phyloP scores from a whole-genome alignment of 495 filamentous ascomycete species.

The Neohortaea acidophila region DNA sequence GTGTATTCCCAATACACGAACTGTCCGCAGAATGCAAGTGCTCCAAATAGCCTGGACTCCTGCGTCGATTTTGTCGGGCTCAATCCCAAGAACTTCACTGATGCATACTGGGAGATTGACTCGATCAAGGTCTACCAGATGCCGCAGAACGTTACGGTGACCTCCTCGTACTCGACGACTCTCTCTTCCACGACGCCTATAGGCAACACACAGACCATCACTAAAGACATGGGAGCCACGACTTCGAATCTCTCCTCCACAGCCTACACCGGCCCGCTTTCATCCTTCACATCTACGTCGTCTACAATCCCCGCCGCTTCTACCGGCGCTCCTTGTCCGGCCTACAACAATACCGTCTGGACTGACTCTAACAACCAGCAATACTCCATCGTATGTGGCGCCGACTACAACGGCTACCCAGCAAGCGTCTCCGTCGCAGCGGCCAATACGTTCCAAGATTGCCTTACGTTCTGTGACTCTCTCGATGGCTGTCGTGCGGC shows the following conservation, averaged over 20 bases:
- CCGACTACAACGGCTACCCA: too few species aligned
- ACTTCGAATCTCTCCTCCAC: slow-evolving; percentile 5
- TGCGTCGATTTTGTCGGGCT: slow-evolving; percentile 19
- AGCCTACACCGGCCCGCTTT: slow-evolving; percentile 9
- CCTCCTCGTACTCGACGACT: slow-evolving; percentile 7
- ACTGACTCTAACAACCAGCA: too few species aligned
- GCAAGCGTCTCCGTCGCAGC: too few species aligned
- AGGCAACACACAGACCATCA: not conserved
- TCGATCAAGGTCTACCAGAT: slow-evolving; percentile 22
- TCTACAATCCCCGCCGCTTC: not conserved
- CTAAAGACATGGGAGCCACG: slow-evolving; percentile 3
- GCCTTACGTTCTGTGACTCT: too few species aligned
- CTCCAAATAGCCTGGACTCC: slow-evolving; percentile 1
- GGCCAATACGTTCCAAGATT: too few species aligned
- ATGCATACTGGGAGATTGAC: slow-evolving; percentile 25
- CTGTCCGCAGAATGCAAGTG: slow-evolving; percentile 10
- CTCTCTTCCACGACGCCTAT: slow-evolving; percentile 1
- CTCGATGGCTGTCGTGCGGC: too few species aligned
- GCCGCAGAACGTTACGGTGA: not conserved
- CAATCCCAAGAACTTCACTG: slow-evolving; percentile 21
- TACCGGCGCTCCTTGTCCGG: too few species aligned
- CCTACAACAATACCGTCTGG: too few species aligned
- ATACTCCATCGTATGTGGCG: too few species aligned
- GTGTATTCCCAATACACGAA: slow-evolving; percentile 3
- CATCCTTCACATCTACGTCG: not conserved